Base-by-base conservation (phyloP, 2,329 filamentous ascomycete genomes). In the Tolypocladium cylindrosporum region DNA sequence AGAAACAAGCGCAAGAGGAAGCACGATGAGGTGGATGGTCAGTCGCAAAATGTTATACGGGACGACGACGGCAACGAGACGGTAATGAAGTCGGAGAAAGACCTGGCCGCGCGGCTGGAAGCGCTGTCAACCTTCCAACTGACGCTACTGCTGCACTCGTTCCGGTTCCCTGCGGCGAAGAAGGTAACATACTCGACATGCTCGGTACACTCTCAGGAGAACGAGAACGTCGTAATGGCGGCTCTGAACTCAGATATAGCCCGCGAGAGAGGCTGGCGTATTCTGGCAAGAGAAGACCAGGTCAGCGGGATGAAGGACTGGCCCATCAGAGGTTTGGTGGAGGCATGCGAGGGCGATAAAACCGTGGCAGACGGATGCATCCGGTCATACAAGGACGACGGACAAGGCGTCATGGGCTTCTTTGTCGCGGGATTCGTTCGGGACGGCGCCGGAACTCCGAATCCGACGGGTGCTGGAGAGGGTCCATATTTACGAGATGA, bases 171-270 rank as follows among this genome's bases (percentile, higher is more conserved):
- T 0, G 78, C 81, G 1, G 91, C 90, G 0, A 79, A 71, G 14
- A 87, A 84, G 63, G 86, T 97, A 50, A 92, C 90, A 0, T 99
- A 97, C 70, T 96, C 91, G 40, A 97, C 94, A 0, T 99, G 94
- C 70, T 97, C 93, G 0, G 76, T 96, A 2, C 87, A 97, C 69
- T 82, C 84, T 0, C 83, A 89, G 63, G 94, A 99, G 71, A 97
- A 99, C 66, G 94, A 99, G 72, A 74, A 81, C 1, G 92, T 97
- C 0, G 91, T 97, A 0, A 73, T 87, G 58, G 79, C 81, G 53
- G 88, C 90, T 1, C 75, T 97, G 42, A 70, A 72, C 8, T 93
- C 90, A 0, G 75, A 83, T 0, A 71, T 89, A 13, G 91, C 90
- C 0, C 78, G 74, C 62, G 69, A 78, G 59, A 74, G 81, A 36